Evolutionary conservation across 2,329 filamentous ascomycete genomes (phyloP), one percentile per base, ranked within the genome.

Genomic region (Penicillium decumbens): DNA sequence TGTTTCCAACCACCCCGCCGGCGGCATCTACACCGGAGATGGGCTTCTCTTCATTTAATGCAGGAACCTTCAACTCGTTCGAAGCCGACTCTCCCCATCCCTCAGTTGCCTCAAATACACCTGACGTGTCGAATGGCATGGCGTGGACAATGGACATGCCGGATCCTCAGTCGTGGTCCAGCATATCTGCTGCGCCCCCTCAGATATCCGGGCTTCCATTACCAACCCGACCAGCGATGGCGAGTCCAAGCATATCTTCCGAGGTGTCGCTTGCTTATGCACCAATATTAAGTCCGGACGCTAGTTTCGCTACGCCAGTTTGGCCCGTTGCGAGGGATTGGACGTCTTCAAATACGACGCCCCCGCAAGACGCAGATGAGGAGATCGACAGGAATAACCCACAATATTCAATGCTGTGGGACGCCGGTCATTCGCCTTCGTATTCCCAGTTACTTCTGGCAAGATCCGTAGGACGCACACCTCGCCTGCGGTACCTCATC

Each of bases 401-500:
- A 9, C 44, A 56, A 30, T 40, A 49, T 18, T 50, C 50, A 23
- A 49, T 57, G 28, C 23, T 57, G 9, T 58, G 58, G 55, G 49
- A 58, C 28, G 50, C 56, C 3, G 54, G 53, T 27, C 60, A 65
- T 50, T 61, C 62, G 4, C 65, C 65, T 9, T 68, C 65, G 20
- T 60, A 70, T 9, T 67, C 67, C 7, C 68, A 71, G 30, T 53
- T 69, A n/a, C 61, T 72, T 15, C 53, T 69, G 15, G 63, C 66
- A 32, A 61, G 70, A 45, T 81, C 75, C 77, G 76, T 78, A 65
- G 80, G 66, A 74, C 86, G 69, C 74, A 83, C 88, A 53, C 82
- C 85, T 50, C 87, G 89, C 65, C 86, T 95, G 75, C 85, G 87
- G 57, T 95, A 87, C 71, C 85, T 95, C 65, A 86, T 96, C 75